phyloP scores from a whole-genome alignment of 2,329 filamentous ascomycete species.

The Cercospora zeina region DNA sequence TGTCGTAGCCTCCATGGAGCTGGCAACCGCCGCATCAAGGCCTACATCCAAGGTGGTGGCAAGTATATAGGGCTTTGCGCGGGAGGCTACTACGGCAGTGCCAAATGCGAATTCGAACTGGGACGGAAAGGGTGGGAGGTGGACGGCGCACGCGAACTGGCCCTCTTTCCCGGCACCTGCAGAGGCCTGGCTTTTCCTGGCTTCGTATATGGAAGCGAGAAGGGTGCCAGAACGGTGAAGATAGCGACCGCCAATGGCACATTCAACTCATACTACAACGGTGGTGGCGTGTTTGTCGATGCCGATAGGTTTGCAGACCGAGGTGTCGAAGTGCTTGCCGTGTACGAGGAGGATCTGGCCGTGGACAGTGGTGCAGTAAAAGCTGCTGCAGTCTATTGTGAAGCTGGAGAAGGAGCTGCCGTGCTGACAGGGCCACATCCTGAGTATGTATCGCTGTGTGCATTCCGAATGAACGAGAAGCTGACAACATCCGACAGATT shows the following conservation, averaged over 20 bases:
- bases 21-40: constrained; percentile 79
- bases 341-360: constrained; percentile 70
- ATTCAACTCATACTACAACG: constrained; percentile 87
- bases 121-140: constrained; percentile 80
- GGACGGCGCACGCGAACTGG: constrained; percentile 78
- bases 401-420: constrained; percentile 75
- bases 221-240: constrained; percentile 71
- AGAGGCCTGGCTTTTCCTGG: constrained; percentile 84
- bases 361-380: constrained; percentile 72
- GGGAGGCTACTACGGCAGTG: constrained; percentile 85
- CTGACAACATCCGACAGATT: constrained; percentile 60
- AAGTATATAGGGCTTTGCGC: constrained; percentile 90
- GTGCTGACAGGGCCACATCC: constrained; percentile 87
- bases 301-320: constrained; percentile 61
- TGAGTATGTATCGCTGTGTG: constrained; percentile 62
- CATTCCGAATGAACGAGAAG: not conserved
- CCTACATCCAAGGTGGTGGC: constrained; percentile 83
- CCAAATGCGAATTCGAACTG: constrained; percentile 86
- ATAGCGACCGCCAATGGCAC: constrained; percentile 63
- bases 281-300: constrained; percentile 89
- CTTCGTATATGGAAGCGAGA: constrained; percentile 87
- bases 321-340: constrained; percentile 79
- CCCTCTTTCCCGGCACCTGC: constrained; percentile 83
- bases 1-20: constrained; percentile 82
- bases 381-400: constrained; percentile 81